Evolutionary conservation across 2,329 filamentous ascomycete genomes (phyloP).

Genomic region (Claviceps pazoutovae): DNA sequence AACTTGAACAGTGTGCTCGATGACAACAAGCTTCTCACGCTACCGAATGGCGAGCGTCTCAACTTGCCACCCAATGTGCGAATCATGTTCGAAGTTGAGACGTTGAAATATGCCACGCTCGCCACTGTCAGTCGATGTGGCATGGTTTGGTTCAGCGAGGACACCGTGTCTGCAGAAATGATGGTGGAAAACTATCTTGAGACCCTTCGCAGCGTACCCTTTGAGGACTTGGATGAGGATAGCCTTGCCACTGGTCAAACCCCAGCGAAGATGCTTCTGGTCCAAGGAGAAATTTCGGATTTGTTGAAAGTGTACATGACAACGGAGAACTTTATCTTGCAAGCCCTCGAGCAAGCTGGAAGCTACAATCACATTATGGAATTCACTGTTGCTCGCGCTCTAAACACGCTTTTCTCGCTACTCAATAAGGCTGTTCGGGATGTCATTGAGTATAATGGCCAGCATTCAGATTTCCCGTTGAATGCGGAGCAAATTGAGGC

Average conservation of each 20-base stretch:
- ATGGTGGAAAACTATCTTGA: slow-evolving; percentile 87
- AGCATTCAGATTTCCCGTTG: slow-evolving; percentile 86
- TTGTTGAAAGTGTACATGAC: slow-evolving; percentile 63
- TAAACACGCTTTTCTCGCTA: slow-evolving; percentile 88
- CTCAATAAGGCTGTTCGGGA: slow-evolving; percentile 88
- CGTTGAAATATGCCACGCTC: slow-evolving; percentile 88
- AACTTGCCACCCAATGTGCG: slow-evolving; percentile 89
- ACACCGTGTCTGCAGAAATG: slow-evolving; percentile 86
- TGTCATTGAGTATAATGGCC: slow-evolving; percentile 87
- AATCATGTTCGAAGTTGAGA: slow-evolving; percentile 99
- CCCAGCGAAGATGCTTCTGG: slow-evolving; percentile 62
- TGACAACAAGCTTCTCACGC: slow-evolving; percentile 92
- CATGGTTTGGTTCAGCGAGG: slow-evolving; percentile 99
- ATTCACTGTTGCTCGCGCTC: slow-evolving; percentile 77
- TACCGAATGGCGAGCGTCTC: slow-evolving; percentile 95
- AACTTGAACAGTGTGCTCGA: slow-evolving; percentile 99
- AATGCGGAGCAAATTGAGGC: slow-evolving; percentile 80
- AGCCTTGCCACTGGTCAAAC: slow-evolving; percentile 61
- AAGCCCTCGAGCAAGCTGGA: slow-evolving; percentile 61
- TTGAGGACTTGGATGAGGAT: slow-evolving; percentile 94
- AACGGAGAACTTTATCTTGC: slow-evolving; percentile 66
- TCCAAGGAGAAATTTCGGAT: slow-evolving; percentile 68
- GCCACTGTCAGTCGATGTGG: slow-evolving; percentile 98
- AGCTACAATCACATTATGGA: slow-evolving; percentile 96
- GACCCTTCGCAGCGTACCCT: slow-evolving; percentile 64